Evolutionary conservation across 495 filamentous ascomycete genomes (phyloP).

Genomic region (Penicillium malachiteum): DNA sequence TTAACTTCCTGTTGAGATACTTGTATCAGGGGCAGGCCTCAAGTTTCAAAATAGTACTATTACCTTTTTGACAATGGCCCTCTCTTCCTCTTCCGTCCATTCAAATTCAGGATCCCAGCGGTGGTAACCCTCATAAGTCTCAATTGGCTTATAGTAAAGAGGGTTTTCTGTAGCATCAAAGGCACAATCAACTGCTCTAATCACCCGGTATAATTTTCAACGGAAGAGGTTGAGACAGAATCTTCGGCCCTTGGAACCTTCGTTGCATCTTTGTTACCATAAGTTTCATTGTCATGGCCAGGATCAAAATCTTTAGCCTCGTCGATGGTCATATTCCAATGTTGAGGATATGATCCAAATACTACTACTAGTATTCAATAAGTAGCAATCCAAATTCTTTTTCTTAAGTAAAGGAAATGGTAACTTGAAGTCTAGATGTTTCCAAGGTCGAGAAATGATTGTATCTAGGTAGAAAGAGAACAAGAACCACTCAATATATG

Average conservation of each 20-base stretch:
- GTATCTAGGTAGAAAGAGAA: not conserved
- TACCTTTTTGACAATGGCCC: constrained; percentile 64
- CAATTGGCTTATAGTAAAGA: constrained; percentile 57
- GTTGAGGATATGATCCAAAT: no score
- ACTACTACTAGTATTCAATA: no score
- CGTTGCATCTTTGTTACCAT: constrained; percentile 11
- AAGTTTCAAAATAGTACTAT: not conserved
- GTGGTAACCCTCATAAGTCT: constrained; percentile 66
- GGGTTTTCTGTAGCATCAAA: constrained; percentile 44
- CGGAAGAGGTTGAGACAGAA: constrained; percentile 26
- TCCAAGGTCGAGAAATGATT: not conserved
- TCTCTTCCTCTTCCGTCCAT: constrained; percentile 71
- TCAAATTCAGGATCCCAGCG: constrained; percentile 72
- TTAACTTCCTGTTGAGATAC: not conserved
- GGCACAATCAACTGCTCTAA: constrained; percentile 24
- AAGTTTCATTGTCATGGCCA: not conserved
- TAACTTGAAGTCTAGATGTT: no score
- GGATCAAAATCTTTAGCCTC: constrained; percentile 9
- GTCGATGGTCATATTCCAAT: constrained; percentile 21
- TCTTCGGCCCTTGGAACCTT: constrained; percentile 14
- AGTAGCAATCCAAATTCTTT: no score
- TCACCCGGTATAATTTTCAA: constrained; percentile 11
- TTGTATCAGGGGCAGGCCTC: not conserved
- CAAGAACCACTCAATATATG: not conserved
- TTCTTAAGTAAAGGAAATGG: no score